Percentiles rank a stretch among this genome's conserved stretches.
phyloP scores from a whole-genome alignment of 2,329 filamentous ascomycete genomes.

The Rhynchosporium agropyri region DNA sequence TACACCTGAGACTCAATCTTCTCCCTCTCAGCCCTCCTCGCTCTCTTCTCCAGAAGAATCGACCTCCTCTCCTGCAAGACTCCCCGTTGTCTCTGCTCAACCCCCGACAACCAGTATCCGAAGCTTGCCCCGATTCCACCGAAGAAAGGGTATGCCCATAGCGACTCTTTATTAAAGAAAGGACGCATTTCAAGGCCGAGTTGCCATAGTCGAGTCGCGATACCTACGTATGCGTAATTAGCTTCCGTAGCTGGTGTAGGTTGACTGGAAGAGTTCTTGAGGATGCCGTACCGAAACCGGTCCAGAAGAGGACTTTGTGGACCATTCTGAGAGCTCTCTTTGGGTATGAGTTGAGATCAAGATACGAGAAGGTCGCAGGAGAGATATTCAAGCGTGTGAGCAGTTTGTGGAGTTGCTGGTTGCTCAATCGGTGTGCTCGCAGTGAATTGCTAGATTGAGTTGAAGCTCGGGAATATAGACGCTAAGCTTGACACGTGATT shows the following conservation, averaged over 20 bases:
- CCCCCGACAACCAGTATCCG: slow-evolving; percentile 94
- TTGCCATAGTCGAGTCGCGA: slow-evolving; percentile 92
- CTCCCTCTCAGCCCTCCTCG: slow-evolving; percentile 71
- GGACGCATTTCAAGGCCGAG: slow-evolving; percentile 98
- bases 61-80: slow-evolving; percentile 79
- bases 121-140: slow-evolving; percentile 84
- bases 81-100: slow-evolving; percentile 79
- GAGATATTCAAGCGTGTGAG: slow-evolving; percentile 6
- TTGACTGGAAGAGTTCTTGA: slow-evolving; percentile 26
- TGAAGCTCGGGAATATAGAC: slow-evolving; percentile 14
- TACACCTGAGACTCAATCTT: slow-evolving; percentile 45
- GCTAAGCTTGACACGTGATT: slow-evolving; percentile 9
- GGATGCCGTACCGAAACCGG: slow-evolving; percentile 78
- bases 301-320: slow-evolving; percentile 74
- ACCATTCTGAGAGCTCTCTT: slow-evolving; percentile 38
- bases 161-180: slow-evolving; percentile 79
- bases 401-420: slow-evolving; percentile 17
- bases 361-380: slow-evolving; percentile 9
- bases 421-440: slow-evolving; percentile 22
- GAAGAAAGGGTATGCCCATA: slow-evolving; percentile 93
- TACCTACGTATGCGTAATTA: slow-evolving; percentile 59
- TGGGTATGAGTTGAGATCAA: neutral
- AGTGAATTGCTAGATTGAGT: slow-evolving; percentile 14
- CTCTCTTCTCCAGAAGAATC: slow-evolving; percentile 84
- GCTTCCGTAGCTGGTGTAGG: slow-evolving; percentile 20